Conservation (phyloP, 169 alveolate species). For the Condylostoma magnum region DNA sequence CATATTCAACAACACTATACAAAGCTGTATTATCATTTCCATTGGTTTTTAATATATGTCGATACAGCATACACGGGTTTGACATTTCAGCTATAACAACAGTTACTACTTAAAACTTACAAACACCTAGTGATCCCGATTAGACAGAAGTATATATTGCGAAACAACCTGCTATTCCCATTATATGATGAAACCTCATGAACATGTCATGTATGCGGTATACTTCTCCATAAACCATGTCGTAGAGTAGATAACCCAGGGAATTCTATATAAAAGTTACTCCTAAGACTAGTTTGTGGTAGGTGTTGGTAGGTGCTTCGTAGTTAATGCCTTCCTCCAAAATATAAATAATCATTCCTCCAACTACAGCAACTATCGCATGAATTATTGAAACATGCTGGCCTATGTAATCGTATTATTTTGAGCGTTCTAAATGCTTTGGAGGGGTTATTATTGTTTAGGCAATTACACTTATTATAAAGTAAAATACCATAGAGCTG, state of each 20-base stretch:
- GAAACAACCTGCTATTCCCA: not conserved
- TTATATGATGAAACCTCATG: conserved; percentile 26
- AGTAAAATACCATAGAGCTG: too few species aligned
- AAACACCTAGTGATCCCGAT: conserved; percentile 7
- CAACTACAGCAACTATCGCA: not conserved
- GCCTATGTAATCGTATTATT: conserved; percentile 23
- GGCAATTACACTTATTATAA: too few species aligned
- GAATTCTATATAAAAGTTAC: conserved; percentile 1
- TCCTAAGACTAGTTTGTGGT: not conserved
- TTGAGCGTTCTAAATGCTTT: too few species aligned
- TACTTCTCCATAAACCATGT: conserved; percentile 13
- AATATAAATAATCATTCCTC: not conserved
- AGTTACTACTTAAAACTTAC: conserved; percentile 2
- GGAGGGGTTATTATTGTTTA: too few species aligned
- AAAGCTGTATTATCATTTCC: not conserved
- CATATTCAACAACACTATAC: not conserved
- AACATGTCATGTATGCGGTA: conserved; percentile 29
- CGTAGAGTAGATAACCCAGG: conserved; percentile 24
- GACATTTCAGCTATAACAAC: conserved; percentile 17
- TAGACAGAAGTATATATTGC: not conserved
- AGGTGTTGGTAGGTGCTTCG: not conserved
- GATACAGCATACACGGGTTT: conserved; percentile 16
- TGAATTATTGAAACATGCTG: conserved; percentile 24
- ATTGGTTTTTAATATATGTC: conserved; percentile 1
- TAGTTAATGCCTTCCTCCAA: conserved; percentile 9